Conservation (phyloP, 2,329 filamentous ascomycete species). For the Stachybotrys chlorohalonatus region DNA sequence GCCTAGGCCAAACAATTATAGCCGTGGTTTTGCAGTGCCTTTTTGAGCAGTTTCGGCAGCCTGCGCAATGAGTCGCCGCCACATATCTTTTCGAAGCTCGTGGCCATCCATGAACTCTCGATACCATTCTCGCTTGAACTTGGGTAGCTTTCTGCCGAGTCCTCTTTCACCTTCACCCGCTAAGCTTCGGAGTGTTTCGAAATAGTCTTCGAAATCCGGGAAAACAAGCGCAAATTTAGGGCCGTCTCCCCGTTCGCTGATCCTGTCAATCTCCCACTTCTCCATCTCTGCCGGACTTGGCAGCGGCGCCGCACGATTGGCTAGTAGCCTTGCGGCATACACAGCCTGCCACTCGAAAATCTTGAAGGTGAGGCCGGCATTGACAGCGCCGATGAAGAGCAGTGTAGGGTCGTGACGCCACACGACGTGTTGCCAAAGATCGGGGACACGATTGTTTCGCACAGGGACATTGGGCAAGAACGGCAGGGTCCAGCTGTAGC, state of each 20-base stretch:
- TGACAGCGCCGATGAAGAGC: slow-evolving; percentile 49
- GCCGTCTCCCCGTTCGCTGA: slow-evolving; percentile 45
- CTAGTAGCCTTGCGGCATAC: slow-evolving; percentile 47
- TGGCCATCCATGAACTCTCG: slow-evolving; percentile 44
- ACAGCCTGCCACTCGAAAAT: slow-evolving; percentile 63
- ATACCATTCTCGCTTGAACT: slow-evolving; percentile 36
- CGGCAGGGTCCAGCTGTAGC: slow-evolving; percentile 55
- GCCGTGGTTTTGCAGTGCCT: neutral
- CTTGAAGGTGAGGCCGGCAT: slow-evolving; percentile 54
- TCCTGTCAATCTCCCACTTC: slow-evolving; percentile 48
- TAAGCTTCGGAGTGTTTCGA: slow-evolving; percentile 43
- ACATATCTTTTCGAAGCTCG: slow-evolving; percentile 48
- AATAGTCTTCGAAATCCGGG: slow-evolving; percentile 57
- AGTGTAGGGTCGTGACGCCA: slow-evolving; percentile 44
- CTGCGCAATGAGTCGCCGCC: slow-evolving; percentile 38
- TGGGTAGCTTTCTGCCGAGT: slow-evolving; percentile 34
- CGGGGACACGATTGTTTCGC: slow-evolving; percentile 45
- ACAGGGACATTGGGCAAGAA: slow-evolving; percentile 45
- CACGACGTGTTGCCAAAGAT: slow-evolving; percentile 50
- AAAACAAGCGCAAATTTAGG: slow-evolving; percentile 46
- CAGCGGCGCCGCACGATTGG: slow-evolving; percentile 41
- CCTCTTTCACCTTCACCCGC: slow-evolving; percentile 35
- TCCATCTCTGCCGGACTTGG: slow-evolving; percentile 39
- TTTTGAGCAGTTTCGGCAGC: neutral
- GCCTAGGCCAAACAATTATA: neutral